Conservation (phyloP, 345 rosid species). For the Citrus sp. region DNA sequence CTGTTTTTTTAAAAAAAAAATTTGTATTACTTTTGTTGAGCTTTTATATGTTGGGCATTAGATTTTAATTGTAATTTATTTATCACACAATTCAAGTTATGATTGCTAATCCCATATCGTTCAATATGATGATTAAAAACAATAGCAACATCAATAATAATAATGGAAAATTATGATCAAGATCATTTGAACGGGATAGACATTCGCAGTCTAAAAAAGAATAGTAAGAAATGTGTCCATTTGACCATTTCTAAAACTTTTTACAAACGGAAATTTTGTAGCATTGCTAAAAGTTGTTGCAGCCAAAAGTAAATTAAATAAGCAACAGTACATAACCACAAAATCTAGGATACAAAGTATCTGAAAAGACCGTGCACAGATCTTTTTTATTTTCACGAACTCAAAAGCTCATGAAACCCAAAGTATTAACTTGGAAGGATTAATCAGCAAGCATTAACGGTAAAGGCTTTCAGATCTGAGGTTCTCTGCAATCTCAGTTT, state of each 20-base stretch:
- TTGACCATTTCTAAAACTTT: background rate
- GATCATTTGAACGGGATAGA: too few species aligned
- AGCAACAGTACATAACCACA: background rate
- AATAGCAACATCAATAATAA: too few species aligned
- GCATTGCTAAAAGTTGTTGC: conserved; percentile 6
- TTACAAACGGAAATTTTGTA: background rate
- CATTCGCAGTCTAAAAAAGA: background rate
- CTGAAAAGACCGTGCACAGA: conserved; percentile 17
- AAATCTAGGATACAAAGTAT: conserved; percentile 7
- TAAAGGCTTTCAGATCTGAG: conserved; percentile 94
- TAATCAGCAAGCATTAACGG: conserved; percentile 40
- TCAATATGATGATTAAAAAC: background rate
- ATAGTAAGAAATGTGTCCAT: background rate
- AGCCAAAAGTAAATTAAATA: conserved; percentile 8
- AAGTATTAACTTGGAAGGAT: background rate
- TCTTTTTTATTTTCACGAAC: conserved; percentile 27
- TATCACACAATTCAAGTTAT: too few species aligned
- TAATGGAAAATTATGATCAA: too few species aligned
- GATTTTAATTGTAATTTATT: too few species aligned
- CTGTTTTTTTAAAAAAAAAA: too few species aligned
- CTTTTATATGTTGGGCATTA: too few species aligned
- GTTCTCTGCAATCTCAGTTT: conserved; percentile 96
- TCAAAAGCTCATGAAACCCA: background rate
- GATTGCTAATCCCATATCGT: background rate
- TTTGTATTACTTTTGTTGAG: too few species aligned